A percentile compares a stretch with the other conserved stretches of the same genome.
Conservation (phyloP, 345 rosid genomes). For the Citrus reticulata region DNA sequence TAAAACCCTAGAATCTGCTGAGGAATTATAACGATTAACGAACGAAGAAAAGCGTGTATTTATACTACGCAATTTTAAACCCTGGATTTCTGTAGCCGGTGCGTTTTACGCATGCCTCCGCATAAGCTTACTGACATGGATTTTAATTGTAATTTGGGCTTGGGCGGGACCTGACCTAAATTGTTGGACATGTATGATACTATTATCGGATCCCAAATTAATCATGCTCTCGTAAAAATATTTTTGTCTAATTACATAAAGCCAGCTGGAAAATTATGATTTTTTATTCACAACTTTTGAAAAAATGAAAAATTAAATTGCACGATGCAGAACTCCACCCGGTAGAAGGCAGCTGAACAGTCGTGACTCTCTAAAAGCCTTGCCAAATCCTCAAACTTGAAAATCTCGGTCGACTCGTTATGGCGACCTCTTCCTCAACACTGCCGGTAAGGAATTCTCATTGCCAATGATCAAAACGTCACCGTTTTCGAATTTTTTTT, state of each 20-base stretch:
- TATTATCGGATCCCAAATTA: too few species aligned
- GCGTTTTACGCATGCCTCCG: too few species aligned
- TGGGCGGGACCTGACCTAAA: neutral
- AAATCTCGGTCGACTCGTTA: neutral
- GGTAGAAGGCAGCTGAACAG: neutral
- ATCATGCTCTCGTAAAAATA: too few species aligned
- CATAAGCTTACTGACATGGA: too few species aligned
- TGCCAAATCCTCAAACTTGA: fast-evolving
- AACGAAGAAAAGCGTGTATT: neutral
- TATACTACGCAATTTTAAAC: neutral
- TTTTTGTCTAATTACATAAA: too few species aligned
- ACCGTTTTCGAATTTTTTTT: neutral
- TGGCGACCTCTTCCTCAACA: slow-evolving; percentile 30
- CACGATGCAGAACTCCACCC: fast-evolving
- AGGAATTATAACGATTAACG: neutral
- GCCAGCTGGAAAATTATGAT: too few species aligned
- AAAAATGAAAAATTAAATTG: too few species aligned
- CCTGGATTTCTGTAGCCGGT: slow-evolving; percentile 5
- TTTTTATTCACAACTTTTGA: too few species aligned
- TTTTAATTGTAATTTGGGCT: neutral
- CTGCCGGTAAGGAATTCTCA: slow-evolving; percentile 8
- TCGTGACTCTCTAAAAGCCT: neutral
- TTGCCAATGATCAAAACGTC: neutral
- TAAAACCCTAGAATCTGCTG: slow-evolving; percentile 7
- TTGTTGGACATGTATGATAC: fast-evolving